phyloP scores from a whole-genome alignment of 352 stramenopile genomes.

The Nothophytophthora sp. region DNA sequence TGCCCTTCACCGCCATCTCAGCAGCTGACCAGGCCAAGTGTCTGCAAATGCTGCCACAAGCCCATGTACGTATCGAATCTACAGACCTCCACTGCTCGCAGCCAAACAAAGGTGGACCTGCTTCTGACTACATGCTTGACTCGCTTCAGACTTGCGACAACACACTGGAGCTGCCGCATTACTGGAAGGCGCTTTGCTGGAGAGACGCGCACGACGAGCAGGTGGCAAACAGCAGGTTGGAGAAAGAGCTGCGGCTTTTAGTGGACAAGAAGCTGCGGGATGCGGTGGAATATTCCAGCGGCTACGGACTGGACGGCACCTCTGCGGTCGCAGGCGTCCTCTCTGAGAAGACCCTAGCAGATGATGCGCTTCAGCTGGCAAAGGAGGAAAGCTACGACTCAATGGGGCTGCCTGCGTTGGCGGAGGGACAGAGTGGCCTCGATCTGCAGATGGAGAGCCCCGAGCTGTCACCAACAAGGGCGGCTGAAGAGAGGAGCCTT shows the following conservation, averaged over 20 bases:
- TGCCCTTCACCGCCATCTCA: constrained; percentile 60
- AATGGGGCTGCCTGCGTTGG: constrained; percentile 50
- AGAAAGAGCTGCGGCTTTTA: constrained; percentile 43
- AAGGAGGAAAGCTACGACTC: constrained; percentile 70
- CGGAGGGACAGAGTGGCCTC: constrained; percentile 13
- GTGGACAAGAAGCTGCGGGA: constrained; percentile 52
- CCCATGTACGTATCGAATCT: constrained; percentile 65
- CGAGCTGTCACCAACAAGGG: constrained; percentile 2
- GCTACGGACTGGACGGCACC: constrained; percentile 67
- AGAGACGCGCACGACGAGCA: constrained; percentile 32
- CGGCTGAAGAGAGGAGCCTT: background rate
- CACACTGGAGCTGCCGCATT: constrained; percentile 70
- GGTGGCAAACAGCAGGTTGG: constrained; percentile 23
- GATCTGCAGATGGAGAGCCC: constrained; percentile 3
- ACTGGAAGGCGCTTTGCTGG: constrained; percentile 74
- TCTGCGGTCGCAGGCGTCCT: constrained; percentile 22
- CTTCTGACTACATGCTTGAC: too few species aligned
- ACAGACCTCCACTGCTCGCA: too few species aligned
- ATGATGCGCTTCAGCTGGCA: constrained; percentile 5
- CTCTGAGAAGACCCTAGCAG: constrained; percentile 4
- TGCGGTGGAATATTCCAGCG: constrained; percentile 62
- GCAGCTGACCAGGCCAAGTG: constrained; percentile 40
- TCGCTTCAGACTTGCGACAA: constrained; percentile 78
- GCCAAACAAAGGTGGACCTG: too few species aligned
- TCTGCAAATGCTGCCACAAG: constrained; percentile 68